phyloP scores from a whole-genome alignment of 345 rosid genomes.

The Murraya paniculata region DNA sequence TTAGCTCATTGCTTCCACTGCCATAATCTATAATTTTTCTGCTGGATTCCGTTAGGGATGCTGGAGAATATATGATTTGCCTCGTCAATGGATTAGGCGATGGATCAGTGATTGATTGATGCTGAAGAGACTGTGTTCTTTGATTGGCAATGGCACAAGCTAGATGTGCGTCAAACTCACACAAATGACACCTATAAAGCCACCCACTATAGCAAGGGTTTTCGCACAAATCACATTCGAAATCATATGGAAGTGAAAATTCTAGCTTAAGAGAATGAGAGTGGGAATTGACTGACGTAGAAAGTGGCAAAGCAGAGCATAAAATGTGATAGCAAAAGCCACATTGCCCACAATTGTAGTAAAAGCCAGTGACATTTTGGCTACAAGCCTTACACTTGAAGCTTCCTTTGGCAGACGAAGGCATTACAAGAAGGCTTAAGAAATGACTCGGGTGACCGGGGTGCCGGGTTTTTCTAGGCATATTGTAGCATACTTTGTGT shows the following conservation, averaged over 20 bases:
- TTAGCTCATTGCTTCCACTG: slow-evolving; percentile 29
- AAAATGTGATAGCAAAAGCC: slow-evolving; percentile 34
- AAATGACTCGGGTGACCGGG: slow-evolving; percentile 38
- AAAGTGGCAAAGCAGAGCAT: slow-evolving; percentile 45
- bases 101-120: background rate
- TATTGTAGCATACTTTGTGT: slow-evolving; percentile 37
- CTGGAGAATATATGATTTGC: slow-evolving; percentile 14
- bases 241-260: slow-evolving; percentile 42
- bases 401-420: slow-evolving; percentile 11
- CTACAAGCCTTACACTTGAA: slow-evolving; percentile 44
- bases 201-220: slow-evolving; percentile 35
- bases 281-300: slow-evolving; percentile 31
- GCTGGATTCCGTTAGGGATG: slow-evolving; percentile 12
- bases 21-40: slow-evolving; percentile 10
- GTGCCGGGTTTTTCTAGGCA: slow-evolving; percentile 39
- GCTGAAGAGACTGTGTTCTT: slow-evolving; percentile 1
- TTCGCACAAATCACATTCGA: slow-evolving; percentile 45
- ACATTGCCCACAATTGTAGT: slow-evolving; percentile 37
- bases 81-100: slow-evolving; percentile 3
- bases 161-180: slow-evolving; percentile 54
- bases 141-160: slow-evolving; percentile 35
- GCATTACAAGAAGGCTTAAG: slow-evolving; percentile 27
- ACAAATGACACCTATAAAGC: slow-evolving; percentile 50
- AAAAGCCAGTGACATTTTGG: slow-evolving; percentile 35
- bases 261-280: slow-evolving; percentile 48